Base-by-base conservation (phyloP, 768 basidiomycete species). In the Candolleomyces aberdarensis region DNA sequence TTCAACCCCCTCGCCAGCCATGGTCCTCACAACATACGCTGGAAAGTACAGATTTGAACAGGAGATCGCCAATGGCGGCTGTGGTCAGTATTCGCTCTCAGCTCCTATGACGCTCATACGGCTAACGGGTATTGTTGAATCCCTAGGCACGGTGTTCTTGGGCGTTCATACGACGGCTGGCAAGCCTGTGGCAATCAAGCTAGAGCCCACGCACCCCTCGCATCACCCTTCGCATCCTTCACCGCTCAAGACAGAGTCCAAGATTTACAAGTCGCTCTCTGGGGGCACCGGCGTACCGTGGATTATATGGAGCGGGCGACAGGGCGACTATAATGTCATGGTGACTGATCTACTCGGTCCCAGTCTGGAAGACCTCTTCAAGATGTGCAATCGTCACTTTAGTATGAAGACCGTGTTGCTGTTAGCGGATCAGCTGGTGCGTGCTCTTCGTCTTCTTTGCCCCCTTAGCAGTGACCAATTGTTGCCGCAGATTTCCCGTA, bases 341-440 rank as follows among this genome's bases (percentile, higher is more conserved):
- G 92, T 98, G 70, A 94, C 98, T 69, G 96, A 98, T 80, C 84
- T 98, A 29, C 84, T 99, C 43, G 96, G 96, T 0, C 94, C 96
- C 3, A 89, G 88, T 3, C 78, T 94, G 54, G 92, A 94, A 66
- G 91, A 93, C 74, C 82, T 92, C 55, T 93, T 93, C 81, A 89
- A 92, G 71, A 84, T 86, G 76, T 93, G 91, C 72, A 95, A 95
- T 78, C 86, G 91, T 60, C 90, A 92, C 69, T 98, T 99, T 72
- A 88, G 88, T 3, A 81, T 98, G 71, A 98, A 96, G 81, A 97
- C 96, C 2, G 93, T 97, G 17, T 82, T 98, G 15, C 81, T 96
- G 57, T 85, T 99, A 52, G 89, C 96, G 51, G 96, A 98, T 76
- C 96, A 99, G 72, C 84, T 98, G 64, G 92, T 97, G 66, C 70